phyloP scores from a whole-genome alignment of 441 rosid species.

The Dalechampia spathulata region DNA sequence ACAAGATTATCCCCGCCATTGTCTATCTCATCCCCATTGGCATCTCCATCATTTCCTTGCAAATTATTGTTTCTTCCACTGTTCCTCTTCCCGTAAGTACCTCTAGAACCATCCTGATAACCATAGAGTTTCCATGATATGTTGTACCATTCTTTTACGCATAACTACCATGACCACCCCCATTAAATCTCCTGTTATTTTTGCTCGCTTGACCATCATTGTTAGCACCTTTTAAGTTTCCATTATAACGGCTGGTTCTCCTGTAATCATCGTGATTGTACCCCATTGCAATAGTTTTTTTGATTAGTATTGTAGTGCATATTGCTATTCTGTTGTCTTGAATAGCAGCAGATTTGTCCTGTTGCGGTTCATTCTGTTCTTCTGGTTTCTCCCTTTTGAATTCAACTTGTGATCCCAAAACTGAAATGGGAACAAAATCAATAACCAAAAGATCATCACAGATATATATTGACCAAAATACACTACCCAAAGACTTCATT shows the following conservation, averaged over 20 bases:
- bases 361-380: too few species aligned
- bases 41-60: background rate
- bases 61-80: background rate
- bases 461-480: too few species aligned
- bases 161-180: background rate
- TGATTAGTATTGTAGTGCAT: background rate
- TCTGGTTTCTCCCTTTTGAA: too few species aligned
- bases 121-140: too few species aligned
- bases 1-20: background rate
- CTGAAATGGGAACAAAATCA: too few species aligned
- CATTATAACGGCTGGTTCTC: background rate
- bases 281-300: too few species aligned
- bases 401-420: background rate
- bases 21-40: background rate
- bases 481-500: too few species aligned
- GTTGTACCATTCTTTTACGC: too few species aligned
- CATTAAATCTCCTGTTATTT: background rate
- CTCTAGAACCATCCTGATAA: conserved; percentile 1
- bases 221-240: background rate
- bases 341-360: too few species aligned
- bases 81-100: background rate
- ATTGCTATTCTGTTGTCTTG: background rate
- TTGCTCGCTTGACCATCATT: background rate
- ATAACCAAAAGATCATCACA: too few species aligned
- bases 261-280: background rate